phyloP scores from a whole-genome alignment of 306 rosid genomes.

The Mucuna pruriens region DNA sequence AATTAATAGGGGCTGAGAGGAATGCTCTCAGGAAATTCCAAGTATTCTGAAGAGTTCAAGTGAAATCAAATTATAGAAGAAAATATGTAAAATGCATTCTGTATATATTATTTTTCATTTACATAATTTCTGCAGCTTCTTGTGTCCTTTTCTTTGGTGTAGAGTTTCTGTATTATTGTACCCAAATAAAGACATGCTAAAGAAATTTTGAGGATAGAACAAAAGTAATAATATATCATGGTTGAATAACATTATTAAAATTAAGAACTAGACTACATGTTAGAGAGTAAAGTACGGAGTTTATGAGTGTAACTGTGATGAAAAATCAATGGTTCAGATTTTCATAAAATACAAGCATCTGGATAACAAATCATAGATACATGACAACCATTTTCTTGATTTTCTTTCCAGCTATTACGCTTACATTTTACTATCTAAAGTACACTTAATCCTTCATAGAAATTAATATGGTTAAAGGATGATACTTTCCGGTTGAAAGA shows the following conservation, averaged over 20 bases:
- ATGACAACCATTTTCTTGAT: not conserved
- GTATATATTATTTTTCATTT: not conserved
- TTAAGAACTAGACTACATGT: not conserved
- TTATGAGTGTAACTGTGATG: not conserved
- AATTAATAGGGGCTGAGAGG: not conserved
- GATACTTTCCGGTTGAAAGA: not conserved
- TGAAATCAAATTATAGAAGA: conserved; percentile 5
- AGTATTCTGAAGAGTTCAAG: conserved; percentile 6
- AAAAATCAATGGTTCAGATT: not conserved
- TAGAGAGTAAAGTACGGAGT: too few species aligned
- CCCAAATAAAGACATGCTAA: not conserved
- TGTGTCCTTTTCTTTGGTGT: not conserved
- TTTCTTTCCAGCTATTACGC: not conserved
- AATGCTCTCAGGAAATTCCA: not conserved
- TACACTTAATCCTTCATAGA: not conserved
- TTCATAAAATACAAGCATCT: not conserved
- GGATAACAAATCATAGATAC: not conserved
- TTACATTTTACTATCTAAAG: not conserved
- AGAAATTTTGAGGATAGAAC: not conserved
- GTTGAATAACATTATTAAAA: not conserved
- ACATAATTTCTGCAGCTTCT: conserved; percentile 18
- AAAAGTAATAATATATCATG: not conserved
- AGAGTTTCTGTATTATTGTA: not conserved
- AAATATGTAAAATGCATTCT: not conserved
- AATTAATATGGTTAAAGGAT: not conserved